These are phyloP conservation scores for Aspergillus luchuensis DNA, from an alignment of 2,329 filamentous ascomycete species.

Conservation along the genomic window DNA sequence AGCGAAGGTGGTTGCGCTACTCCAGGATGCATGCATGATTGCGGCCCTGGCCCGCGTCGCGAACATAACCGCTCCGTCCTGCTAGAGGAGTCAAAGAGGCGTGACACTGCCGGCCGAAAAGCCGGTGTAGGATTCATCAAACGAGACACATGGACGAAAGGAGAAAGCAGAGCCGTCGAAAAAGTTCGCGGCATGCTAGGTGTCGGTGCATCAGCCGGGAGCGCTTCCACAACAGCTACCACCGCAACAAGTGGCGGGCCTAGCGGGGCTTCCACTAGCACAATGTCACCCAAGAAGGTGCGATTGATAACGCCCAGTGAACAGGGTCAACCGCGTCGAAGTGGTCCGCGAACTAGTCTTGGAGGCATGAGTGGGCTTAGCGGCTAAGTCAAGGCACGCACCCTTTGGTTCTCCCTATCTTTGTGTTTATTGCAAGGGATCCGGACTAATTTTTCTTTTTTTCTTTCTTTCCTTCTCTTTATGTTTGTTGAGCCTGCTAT, in stretches of 20 bases:
- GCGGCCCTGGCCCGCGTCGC: slow-evolving; percentile 53
- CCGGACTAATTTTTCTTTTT: not conserved
- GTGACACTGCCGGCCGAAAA: slow-evolving; percentile 36
- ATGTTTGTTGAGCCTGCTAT: not conserved
- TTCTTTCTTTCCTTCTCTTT: not conserved
- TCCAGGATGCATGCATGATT: slow-evolving; percentile 62
- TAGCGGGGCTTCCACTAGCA: slow-evolving; percentile 33
- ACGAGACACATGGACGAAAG: slow-evolving; percentile 47
- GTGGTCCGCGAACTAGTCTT: slow-evolving; percentile 25
- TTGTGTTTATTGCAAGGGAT: not conserved
- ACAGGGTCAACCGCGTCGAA: slow-evolving; percentile 34
- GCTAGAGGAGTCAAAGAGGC: slow-evolving; percentile 36
- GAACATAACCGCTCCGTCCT: slow-evolving; percentile 41
- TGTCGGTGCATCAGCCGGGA: slow-evolving; percentile 30
- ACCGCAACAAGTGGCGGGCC: slow-evolving; percentile 23
- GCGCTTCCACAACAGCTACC: slow-evolving; percentile 24
- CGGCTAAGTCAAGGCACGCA: not conserved
- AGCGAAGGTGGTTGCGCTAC: slow-evolving; percentile 60
- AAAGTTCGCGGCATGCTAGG: slow-evolving; percentile 48
- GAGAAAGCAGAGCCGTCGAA: slow-evolving; percentile 50
- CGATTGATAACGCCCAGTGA: slow-evolving; percentile 48
- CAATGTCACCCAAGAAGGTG: slow-evolving; percentile 48
- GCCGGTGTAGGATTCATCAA: slow-evolving; percentile 42
- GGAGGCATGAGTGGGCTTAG: slow-evolving; percentile 17
- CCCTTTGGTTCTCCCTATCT: not conserved